These are phyloP conservation scores for Penicillium sp. DNA, from an alignment of 2,329 filamentous ascomycete genomes.

Conservation along the genomic window DNA sequence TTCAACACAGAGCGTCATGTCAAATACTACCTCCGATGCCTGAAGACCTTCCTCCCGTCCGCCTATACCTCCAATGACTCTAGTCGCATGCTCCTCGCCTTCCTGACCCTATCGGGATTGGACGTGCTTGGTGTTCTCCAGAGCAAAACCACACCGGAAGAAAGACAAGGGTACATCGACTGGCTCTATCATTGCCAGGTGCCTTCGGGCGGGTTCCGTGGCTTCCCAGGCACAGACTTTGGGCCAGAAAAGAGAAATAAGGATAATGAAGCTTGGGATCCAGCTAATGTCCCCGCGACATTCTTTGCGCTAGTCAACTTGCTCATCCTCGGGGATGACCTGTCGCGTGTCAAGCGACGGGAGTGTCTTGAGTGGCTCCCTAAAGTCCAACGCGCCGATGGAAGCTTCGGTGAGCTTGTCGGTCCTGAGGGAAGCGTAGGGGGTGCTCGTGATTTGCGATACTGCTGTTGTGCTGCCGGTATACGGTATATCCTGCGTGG, in stretches of 20 bases:
- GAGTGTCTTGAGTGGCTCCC: constrained; percentile 72
- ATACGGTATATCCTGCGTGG: constrained; percentile 80
- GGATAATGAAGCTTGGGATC: constrained; percentile 62
- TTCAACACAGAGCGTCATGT: constrained; percentile 64
- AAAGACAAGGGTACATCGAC: constrained; percentile 57
- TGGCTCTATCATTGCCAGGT: constrained; percentile 91
- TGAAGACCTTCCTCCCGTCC: constrained; percentile 74
- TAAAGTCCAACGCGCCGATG: constrained; percentile 73
- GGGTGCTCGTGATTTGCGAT: constrained; percentile 80
- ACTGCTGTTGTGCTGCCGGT: constrained; percentile 79
- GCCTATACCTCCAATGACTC: constrained; percentile 87
- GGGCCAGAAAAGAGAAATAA: constrained; percentile 47
- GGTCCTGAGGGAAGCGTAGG: constrained; percentile 60
- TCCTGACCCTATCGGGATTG: constrained; percentile 82
- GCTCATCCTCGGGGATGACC: constrained; percentile 61
- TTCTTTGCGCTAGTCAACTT: constrained; percentile 82
- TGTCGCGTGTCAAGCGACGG: constrained; percentile 64
- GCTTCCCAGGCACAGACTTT: constrained; percentile 69
- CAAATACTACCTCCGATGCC: constrained; percentile 89
- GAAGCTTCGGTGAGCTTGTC: constrained; percentile 85
- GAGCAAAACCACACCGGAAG: constrained; percentile 52
- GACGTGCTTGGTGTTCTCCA: constrained; percentile 71
- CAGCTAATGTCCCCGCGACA: constrained; percentile 82
- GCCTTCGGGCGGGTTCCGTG: constrained; percentile 81
- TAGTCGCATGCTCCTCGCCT: constrained; percentile 83